phyloP scores from a whole-genome alignment of 768 basidiomycete species.

The Mycena alexandri region DNA sequence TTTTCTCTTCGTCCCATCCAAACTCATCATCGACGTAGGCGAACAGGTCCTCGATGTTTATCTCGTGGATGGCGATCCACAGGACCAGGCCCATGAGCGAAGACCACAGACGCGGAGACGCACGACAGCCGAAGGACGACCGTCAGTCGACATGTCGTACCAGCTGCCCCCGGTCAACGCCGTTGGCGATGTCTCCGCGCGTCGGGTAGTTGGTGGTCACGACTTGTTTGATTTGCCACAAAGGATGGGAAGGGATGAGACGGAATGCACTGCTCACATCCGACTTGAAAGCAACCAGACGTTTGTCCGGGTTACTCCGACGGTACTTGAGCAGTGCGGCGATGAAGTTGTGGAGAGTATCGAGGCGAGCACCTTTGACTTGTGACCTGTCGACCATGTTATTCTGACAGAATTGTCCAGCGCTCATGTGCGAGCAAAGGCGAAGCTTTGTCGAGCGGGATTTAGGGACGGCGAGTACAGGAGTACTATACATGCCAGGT shows the following conservation, averaged over 20 bases:
- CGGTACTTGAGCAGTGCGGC: neutral
- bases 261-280: neutral
- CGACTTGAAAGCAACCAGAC: neutral
- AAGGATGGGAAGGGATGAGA: neutral
- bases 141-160: constrained; percentile 1
- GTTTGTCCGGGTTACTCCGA: neutral
- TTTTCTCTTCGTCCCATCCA: neutral
- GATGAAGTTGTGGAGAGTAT: neutral
- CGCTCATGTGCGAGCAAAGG: neutral
- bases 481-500: neutral
- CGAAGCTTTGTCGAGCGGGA: neutral
- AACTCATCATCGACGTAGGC: constrained; percentile 12
- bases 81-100: constrained; percentile 34
- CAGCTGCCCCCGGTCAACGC: neutral
- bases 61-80: constrained; percentile 36
- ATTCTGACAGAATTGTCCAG: neutral
- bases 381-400: neutral
- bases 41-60: constrained; percentile 4
- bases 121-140: neutral
- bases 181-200: neutral
- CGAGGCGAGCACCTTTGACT: neutral
- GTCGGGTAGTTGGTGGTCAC: constrained; percentile 10
- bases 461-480: neutral
- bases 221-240: constrained; percentile 12
- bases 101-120: constrained; percentile 22